Conservation (phyloP, 345 rosid genomes). For the Gossypium bickii region DNA sequence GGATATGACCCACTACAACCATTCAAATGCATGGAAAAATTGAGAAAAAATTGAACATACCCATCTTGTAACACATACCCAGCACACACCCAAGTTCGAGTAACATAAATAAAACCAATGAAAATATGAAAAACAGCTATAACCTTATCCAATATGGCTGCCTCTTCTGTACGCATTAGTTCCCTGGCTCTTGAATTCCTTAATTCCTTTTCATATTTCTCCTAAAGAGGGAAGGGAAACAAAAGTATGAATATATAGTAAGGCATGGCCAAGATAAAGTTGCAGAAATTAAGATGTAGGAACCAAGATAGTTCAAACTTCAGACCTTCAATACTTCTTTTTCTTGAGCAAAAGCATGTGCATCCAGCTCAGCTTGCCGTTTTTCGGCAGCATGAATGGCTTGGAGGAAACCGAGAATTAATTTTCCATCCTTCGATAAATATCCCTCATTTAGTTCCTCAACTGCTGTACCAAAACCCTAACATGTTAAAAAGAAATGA, state of each 20-base stretch:
- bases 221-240: constrained; percentile 41
- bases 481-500: constrained; percentile 24
- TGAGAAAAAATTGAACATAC: no score
- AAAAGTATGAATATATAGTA: neutral
- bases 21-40: no score
- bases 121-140: constrained; percentile 11
- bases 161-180: constrained; percentile 94
- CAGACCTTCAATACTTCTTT: constrained; percentile 67
- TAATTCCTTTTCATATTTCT: constrained; percentile 80
- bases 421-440: constrained; percentile 60
- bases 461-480: constrained; percentile 46
- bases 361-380: constrained; percentile 85
- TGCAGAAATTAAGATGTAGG: constrained; percentile 8
- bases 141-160: constrained; percentile 94
- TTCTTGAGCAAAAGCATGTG: constrained; percentile 69
- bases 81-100: neutral
- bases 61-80: neutral
- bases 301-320: constrained; percentile 4
- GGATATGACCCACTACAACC: no score
- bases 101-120: constrained; percentile 3
- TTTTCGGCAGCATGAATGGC: constrained; percentile 91
- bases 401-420: constrained; percentile 74
- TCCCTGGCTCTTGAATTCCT: constrained; percentile 88
- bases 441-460: constrained; percentile 54
- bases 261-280: neutral